A percentile compares a stretch with the other conserved stretches of the same genome.
Conservation (phyloP, 805 yeast species). For the Barnettozyma siamensis region DNA sequence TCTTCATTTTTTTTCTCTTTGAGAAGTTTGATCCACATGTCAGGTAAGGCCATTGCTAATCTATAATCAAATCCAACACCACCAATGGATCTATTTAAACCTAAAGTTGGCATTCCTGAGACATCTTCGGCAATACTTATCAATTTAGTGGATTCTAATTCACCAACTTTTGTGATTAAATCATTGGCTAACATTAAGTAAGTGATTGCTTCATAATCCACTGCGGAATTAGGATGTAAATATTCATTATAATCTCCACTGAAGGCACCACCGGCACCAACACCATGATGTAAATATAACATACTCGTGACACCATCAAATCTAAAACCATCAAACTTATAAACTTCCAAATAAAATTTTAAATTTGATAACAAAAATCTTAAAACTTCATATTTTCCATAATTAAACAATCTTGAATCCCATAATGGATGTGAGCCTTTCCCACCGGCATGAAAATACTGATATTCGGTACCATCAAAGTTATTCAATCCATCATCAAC, state of each 20-base stretch:
- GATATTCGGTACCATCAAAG: slow-evolving; percentile 94
- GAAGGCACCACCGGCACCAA: slow-evolving; percentile 75
- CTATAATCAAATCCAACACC: slow-evolving; percentile 95
- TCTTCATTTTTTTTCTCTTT: slow-evolving; percentile 82
- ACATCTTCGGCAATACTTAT: slow-evolving; percentile 94
- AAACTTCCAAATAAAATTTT: slow-evolving; percentile 77
- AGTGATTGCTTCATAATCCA: slow-evolving; percentile 81
- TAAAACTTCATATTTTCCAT: slow-evolving; percentile 85
- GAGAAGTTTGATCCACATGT: slow-evolving; percentile 95
- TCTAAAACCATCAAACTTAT: slow-evolving; percentile 88
- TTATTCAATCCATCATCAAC: slow-evolving; percentile 88
- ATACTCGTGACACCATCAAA: slow-evolving; percentile 96
- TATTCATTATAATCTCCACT: slow-evolving; percentile 93
- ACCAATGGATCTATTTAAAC: slow-evolving; percentile 64
- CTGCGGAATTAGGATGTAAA: slow-evolving; percentile 64
- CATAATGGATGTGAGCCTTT: slow-evolving; percentile 87
- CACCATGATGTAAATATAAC: slow-evolving; percentile 90
- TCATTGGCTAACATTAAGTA: slow-evolving; percentile 90
- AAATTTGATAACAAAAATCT: slow-evolving; percentile 81
- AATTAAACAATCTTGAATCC: slow-evolving; percentile 95
- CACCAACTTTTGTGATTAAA: slow-evolving; percentile 51
- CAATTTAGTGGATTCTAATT: slow-evolving; percentile 40
- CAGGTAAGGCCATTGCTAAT: slow-evolving; percentile 95
- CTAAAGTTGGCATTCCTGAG: slow-evolving; percentile 93
- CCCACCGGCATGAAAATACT: slow-evolving; percentile 88